Base-by-base conservation (phyloP, 176 grass and related monocot genomes). In the Oryza officinalis region DNA sequence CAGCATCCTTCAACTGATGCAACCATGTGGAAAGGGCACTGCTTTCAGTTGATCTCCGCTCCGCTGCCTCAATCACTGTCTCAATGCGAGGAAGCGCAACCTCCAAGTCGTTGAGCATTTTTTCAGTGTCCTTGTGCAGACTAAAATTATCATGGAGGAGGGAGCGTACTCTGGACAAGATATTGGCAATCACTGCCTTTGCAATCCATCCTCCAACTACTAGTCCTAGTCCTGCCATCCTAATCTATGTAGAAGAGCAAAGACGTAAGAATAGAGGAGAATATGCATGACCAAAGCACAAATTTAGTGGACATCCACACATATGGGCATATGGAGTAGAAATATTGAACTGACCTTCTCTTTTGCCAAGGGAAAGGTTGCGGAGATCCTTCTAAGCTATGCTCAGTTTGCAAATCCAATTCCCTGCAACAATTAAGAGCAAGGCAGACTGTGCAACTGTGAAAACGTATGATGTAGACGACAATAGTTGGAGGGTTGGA, bases 41-140 rank as follows among this genome's bases (percentile, higher is more conserved):
- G 40, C 7, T 70, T 20, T 11, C 35, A 22, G 27, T 26, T 14
- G 18, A 63, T 43, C 23, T 47, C 78, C 46, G 27, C 47, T 70
- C 47, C 10, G 78, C 78, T 28, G 20, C 31, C 13, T 69, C 78
- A 52, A 81, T 68, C 3, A 81, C 63, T 13, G 2, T 33, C 28
- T 81, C 52, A 67, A 81, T 46, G 2, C 27, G 78, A 5, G 63
- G 78, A 69, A 81, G 61, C 23, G 61, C 14, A 47, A 4, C 30
- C 33, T 65, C 35, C 5, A 81, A 69, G 13, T 81, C 67, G 7
- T 47, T 22, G 17, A 81, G 78, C 78, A 81, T 67, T 44, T 67
- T 35, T 4, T 33, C 3, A 17, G 77, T 81, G 30, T 25, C 40
- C 20, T 15, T 44, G 37, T 81, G 78, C 3, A 67, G 35, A 11